Evolutionary conservation across 306 rosid genomes (phyloP).

Genomic region (Albizia julibrissin): DNA sequence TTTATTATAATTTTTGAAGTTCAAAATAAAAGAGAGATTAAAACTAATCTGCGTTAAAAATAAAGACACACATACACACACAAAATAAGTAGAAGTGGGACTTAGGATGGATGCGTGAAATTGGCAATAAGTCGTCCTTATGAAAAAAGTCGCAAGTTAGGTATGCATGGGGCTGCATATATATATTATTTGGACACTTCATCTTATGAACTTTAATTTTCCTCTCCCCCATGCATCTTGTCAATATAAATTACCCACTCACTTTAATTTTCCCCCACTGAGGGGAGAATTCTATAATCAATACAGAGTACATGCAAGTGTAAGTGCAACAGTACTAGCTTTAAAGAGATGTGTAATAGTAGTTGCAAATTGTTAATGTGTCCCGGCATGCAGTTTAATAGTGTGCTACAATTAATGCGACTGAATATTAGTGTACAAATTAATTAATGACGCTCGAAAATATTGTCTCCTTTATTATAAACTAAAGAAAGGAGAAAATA

Average conservation of each 20-base stretch:
- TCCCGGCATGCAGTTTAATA: not conserved
- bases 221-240: not conserved
- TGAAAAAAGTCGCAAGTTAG: slow-evolving; percentile 29
- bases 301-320: not conserved
- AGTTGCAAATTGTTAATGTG: not conserved
- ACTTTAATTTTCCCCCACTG: not conserved
- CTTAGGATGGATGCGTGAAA: not conserved
- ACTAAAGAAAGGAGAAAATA: not conserved
- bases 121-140: slow-evolving; percentile 1
- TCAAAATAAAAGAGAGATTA: not conserved
- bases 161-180: slow-evolving; percentile 18
- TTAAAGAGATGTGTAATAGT: not conserved
- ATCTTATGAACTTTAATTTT: not conserved
- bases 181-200: not conserved
- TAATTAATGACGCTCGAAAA: not conserved
- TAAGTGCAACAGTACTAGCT: not conserved
- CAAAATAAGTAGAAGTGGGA: not conserved
- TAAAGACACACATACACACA: not conserved
- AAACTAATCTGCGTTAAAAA: not conserved
- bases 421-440: not conserved
- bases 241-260: not conserved
- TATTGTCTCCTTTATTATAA: not conserved
- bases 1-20: not conserved
- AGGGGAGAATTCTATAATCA: not conserved
- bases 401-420: not conserved